phyloP scores from a whole-genome alignment of 768 basidiomycete genomes.

The Harrya chromipes region DNA sequence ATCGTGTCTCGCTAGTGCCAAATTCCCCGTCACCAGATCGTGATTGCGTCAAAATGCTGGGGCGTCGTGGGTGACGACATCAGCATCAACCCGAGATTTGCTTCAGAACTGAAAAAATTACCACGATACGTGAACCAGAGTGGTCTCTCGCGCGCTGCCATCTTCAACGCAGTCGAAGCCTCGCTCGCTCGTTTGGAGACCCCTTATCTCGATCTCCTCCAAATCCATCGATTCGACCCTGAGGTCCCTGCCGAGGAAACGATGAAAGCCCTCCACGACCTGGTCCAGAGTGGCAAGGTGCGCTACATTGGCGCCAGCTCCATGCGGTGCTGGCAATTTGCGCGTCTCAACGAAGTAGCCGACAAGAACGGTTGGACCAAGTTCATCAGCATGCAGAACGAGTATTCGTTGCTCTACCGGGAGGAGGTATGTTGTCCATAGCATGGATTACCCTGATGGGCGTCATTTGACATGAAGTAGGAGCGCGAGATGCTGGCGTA shows the following conservation, averaged over 20 bases:
- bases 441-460: background rate
- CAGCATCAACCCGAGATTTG: background rate
- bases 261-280: constrained; percentile 50
- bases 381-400: constrained; percentile 56
- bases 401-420: constrained; percentile 52
- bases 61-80: constrained; percentile 13
- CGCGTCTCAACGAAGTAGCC: constrained; percentile 43
- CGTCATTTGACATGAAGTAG: constrained; percentile 18
- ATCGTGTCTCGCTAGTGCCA: constrained; percentile 18
- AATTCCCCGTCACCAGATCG: constrained; percentile 32
- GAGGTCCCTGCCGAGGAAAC: constrained; percentile 40
- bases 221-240: constrained; percentile 43
- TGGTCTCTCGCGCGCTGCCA: constrained; percentile 36
- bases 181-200: constrained; percentile 37
- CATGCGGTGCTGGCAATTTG: constrained; percentile 47
- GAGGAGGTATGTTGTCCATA: constrained; percentile 38
- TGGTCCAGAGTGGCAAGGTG: constrained; percentile 46
- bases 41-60: constrained; percentile 31
- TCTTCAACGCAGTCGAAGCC: constrained; percentile 38
- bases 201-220: constrained; percentile 39
- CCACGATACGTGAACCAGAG: constrained; percentile 30
- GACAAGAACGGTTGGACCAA: constrained; percentile 45
- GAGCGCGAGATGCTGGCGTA: constrained; percentile 46
- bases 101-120: background rate
- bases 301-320: constrained; percentile 50